A percentile compares a stretch with the other conserved stretches of the same genome.
Conservation (phyloP, 257 asterid species). For the Solanum stenotomum region DNA sequence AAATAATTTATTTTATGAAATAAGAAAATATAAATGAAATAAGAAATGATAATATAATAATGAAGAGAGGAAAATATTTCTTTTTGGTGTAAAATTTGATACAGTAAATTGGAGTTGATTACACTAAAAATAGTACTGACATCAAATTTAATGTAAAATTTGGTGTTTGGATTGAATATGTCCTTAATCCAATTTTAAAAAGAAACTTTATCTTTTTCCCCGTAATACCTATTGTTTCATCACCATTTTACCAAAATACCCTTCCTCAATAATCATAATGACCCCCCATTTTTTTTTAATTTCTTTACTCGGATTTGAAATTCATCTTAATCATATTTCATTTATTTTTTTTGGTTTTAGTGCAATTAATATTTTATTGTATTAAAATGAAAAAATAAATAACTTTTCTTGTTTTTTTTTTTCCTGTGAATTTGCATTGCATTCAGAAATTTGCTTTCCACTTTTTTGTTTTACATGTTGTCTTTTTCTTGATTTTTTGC, state of each 20-base stretch:
- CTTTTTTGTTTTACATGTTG: conserved; percentile 22
- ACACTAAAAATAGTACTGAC: too few species aligned
- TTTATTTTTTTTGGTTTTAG: conserved; percentile 26
- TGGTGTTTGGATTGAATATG: too few species aligned
- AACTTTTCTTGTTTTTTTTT: background rate
- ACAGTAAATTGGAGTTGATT: too few species aligned
- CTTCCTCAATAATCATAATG: conserved; percentile 5
- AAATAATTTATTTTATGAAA: too few species aligned
- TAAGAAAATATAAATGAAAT: too few species aligned
- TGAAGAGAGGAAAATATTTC: too few species aligned
- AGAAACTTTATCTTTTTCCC: conserved; percentile 41
- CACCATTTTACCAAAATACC: conserved; percentile 1
- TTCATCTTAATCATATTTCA: conserved; percentile 35
- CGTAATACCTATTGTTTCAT: conserved; percentile 4
- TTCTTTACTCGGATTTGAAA: conserved; percentile 35
- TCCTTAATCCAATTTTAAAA: conserved; percentile 17
- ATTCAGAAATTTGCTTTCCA: background rate
- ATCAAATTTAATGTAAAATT: too few species aligned
- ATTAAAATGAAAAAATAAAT: background rate
- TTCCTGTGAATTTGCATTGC: background rate
- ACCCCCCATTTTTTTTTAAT: background rate
- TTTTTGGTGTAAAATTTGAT: too few species aligned
- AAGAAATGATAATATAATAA: too few species aligned
- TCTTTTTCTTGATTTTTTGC: background rate
- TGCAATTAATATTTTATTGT: conserved; percentile 2